Percentiles rank a stretch among this genome's conserved stretches.
Conservation (phyloP, 2,329 filamentous ascomycete genomes). For the Metarhizium album region DNA sequence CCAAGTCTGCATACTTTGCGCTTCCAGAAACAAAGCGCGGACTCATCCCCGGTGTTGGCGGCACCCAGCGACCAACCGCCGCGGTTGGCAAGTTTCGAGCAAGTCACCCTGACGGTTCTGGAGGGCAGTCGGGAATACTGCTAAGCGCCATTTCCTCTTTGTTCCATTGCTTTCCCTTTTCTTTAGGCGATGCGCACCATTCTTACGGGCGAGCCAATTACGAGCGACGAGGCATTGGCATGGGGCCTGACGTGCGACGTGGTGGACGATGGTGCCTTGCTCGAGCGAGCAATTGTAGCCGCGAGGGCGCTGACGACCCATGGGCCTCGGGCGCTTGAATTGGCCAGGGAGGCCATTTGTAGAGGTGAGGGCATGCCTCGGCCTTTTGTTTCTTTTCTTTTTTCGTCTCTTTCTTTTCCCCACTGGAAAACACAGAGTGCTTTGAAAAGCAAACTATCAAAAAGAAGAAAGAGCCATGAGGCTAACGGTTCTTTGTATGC, state of each 20-base stretch:
- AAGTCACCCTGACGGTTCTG: conserved; percentile 5
- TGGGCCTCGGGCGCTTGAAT: conserved; percentile 15
- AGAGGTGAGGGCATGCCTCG: conserved; percentile 12
- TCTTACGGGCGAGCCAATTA: conserved; percentile 17
- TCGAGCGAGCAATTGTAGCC: conserved; percentile 14
- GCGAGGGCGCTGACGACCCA: conserved; percentile 14
- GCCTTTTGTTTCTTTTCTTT: background rate
- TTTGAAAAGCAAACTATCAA: too few species aligned
- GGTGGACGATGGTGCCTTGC: conserved; percentile 15
- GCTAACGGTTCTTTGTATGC: background rate
- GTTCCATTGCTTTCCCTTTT: background rate
- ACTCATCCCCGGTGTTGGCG: conserved; percentile 29
- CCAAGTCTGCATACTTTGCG: conserved; percentile 24
- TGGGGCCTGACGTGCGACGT: conserved; percentile 17
- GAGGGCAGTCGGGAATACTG: background rate
- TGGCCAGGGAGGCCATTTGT: conserved; percentile 20
- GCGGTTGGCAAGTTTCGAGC: conserved; percentile 31
- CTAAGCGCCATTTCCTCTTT: background rate
- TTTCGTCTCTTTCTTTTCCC: background rate
- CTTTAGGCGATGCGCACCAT: conserved; percentile 20
- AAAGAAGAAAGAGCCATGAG: too few species aligned
- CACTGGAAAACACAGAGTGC: too few species aligned
- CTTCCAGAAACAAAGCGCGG: conserved; percentile 29
- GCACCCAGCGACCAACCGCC: conserved; percentile 29
- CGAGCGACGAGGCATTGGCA: conserved; percentile 15